phyloP scores from a whole-genome alignment of 345 rosid species.

The Eucalyptus sp. region DNA sequence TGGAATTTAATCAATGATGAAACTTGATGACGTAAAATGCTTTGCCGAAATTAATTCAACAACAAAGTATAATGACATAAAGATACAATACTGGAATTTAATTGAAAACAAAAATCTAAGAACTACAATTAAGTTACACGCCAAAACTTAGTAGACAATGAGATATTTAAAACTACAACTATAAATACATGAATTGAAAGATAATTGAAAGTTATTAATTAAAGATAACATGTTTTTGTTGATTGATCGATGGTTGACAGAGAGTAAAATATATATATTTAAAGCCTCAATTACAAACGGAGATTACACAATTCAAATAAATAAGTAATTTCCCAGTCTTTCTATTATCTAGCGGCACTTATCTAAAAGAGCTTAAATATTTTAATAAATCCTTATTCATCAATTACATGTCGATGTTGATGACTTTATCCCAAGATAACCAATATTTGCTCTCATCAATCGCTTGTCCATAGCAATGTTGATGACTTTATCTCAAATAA shows the following conservation, averaged over 20 bases:
- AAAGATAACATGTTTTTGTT: neutral
- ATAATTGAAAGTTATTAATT: neutral
- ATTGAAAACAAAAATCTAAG: too few species aligned
- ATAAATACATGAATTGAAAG: too few species aligned
- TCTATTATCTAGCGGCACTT: neutral
- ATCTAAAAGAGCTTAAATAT: neutral
- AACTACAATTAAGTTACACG: too few species aligned
- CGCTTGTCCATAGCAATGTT: too few species aligned
- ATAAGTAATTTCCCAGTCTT: neutral
- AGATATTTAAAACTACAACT: neutral
- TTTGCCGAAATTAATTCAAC: too few species aligned
- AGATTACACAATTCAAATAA: neutral
- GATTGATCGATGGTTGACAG: neutral
- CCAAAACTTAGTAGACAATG: rapidly evolving
- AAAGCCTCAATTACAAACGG: neutral
- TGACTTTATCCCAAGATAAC: too few species aligned
- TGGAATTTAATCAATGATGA: neutral
- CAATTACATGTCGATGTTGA: neutral
- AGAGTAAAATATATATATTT: neutral
- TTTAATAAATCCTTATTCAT: neutral
- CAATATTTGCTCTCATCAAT: too few species aligned
- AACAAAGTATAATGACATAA: too few species aligned
- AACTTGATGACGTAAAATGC: neutral
- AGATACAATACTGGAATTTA: too few species aligned
- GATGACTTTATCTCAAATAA: too few species aligned